These are phyloP conservation scores for Citrus mangshanensis DNA, from an alignment of 345 rosid species.

Conservation along the genomic window DNA sequence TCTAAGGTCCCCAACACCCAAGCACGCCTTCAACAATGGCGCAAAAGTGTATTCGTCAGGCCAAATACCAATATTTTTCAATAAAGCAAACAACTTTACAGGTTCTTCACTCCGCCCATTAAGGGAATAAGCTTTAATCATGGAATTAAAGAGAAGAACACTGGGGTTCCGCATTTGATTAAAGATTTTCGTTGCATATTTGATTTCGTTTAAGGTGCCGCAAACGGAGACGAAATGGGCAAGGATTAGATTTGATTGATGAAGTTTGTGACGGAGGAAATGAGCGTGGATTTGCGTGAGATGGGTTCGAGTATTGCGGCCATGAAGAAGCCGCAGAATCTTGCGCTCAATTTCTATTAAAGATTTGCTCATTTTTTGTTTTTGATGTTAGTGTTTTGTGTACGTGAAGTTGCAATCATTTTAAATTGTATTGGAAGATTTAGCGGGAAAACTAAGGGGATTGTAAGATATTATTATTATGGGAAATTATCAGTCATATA, in stretches of 20 bases:
- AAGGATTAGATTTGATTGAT: constrained; percentile 53
- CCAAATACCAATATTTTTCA: constrained; percentile 54
- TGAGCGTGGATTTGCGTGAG: constrained; percentile 67
- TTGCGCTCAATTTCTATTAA: constrained; percentile 40
- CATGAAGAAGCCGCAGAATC: constrained; percentile 59
- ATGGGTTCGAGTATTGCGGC: constrained; percentile 48
- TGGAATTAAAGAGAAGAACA: constrained; percentile 53
- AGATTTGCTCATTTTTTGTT: constrained; percentile 26
- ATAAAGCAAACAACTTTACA: constrained; percentile 37
- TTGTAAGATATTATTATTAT: too few relatives aligned
- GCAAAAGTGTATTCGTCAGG: constrained; percentile 72
- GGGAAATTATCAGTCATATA: too few relatives aligned
- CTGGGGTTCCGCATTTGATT: constrained; percentile 41
- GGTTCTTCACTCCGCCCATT: constrained; percentile 47
- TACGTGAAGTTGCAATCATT: too few relatives aligned
- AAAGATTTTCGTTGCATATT: constrained; percentile 48
- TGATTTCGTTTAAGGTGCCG: constrained; percentile 43
- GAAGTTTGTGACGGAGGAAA: constrained; percentile 55
- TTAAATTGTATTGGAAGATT: too few relatives aligned
- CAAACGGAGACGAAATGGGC: constrained; percentile 74
- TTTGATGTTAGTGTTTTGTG: background rate
- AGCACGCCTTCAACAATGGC: constrained; percentile 66
- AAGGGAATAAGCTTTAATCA: constrained; percentile 62
- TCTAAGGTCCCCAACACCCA: constrained; percentile 28
- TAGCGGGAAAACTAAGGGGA: too few relatives aligned